Evolutionary conservation across 169 alveolate species (phyloP).

Genomic region (Plasmodium berghei): DNA sequence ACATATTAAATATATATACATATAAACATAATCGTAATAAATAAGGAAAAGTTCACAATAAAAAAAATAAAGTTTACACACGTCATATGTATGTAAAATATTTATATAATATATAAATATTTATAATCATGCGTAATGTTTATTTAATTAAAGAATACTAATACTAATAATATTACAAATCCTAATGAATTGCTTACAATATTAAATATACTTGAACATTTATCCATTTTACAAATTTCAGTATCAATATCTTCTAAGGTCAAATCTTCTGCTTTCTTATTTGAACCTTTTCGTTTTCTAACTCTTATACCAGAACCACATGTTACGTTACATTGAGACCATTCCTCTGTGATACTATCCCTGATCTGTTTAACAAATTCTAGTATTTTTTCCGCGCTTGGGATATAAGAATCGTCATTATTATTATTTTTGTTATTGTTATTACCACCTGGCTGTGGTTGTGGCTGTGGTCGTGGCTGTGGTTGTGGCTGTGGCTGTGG

Average conservation of each 20-base stretch:
- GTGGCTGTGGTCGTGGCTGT: neutral
- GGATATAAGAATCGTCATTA: neutral
- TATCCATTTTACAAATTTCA: conserved; percentile 42
- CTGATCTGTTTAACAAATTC: conserved; percentile 9
- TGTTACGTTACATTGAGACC: conserved; percentile 67
- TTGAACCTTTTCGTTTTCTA: conserved; percentile 15
- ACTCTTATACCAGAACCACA: conserved; percentile 56
- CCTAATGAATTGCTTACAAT: conserved; percentile 62
- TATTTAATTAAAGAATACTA: conserved; percentile 47
- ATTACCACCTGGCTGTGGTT: neutral
- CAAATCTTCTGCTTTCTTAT: neutral
- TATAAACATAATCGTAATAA: conserved; percentile 30
- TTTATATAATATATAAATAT: conserved; percentile 16
- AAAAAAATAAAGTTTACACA: conserved; percentile 4
- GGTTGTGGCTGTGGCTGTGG: neutral
- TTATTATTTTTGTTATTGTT: neutral
- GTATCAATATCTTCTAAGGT: conserved; percentile 16
- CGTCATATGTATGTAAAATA: neutral
- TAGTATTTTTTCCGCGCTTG: conserved; percentile 5
- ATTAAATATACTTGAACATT: conserved; percentile 63
- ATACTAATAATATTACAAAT: conserved; percentile 29
- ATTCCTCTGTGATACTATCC: conserved; percentile 7
- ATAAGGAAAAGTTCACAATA: conserved; percentile 27
- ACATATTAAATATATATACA: conserved; percentile 22
- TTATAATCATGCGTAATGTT: conserved; percentile 2